Evolutionary conservation across 331 rosid species (phyloP), one percentile per base, ranked within the genome.

Genomic region (Prunus yedoensis): DNA sequence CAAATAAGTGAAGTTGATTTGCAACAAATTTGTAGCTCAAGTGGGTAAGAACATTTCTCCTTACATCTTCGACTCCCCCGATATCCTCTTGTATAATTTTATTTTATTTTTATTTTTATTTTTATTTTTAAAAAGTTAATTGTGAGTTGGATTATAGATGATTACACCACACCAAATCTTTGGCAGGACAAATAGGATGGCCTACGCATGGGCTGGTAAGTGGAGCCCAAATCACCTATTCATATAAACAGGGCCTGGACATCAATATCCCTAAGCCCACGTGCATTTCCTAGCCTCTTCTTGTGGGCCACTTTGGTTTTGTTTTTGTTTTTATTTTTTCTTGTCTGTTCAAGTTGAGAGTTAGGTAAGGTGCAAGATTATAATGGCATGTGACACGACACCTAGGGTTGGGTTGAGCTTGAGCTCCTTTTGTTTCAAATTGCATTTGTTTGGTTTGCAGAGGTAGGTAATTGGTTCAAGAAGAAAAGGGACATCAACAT

Each of bases 181-280:
- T 38, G 9, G 43, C 43, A 38, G 43, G 43, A 38, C 43, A 7
- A 38, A 38, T 38, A 38, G 0, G 15, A 65, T 10, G 51, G 70
- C 69, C 49, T 25, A 28, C 60, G 49, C 70, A 74, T 74, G 59
- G 74, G 32, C 61, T 47, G 69, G 49, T 60, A 27, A 11, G 60
- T 74, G 77, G 77, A 61, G 70, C 68, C 77, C 60, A 13, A 72
- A 25, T 46, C 3, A 17, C 2, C 68, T 27, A 45, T 45, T 17
- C 23, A 64, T 20, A 30, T 5, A 47, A 49, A n/a, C 21, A 47
- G 50, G 77, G 77, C 45, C 77, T 28, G 21, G 30, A 27, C 5
- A 27, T 59, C 57, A 27, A 46, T 59, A 73, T 58, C 45, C 56
- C 32, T 45, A 17, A 74, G 70, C 50, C 59, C 70, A 61, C 70